phyloP scores from a whole-genome alignment of 306 rosid species.

The Luffa acutangula region DNA sequence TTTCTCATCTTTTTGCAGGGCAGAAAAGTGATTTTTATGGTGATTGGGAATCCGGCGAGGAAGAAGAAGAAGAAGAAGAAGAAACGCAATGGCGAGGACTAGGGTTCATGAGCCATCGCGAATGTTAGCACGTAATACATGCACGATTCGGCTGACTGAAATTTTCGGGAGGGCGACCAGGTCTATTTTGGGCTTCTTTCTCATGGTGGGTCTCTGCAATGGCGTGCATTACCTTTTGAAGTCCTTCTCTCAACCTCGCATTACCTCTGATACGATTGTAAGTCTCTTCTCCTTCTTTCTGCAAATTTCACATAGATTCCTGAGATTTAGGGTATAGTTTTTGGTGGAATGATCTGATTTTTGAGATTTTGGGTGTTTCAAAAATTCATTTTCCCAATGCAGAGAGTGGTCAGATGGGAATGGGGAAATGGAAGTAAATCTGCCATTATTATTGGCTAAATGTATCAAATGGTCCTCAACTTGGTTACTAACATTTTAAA shows the following conservation, averaged over 20 bases:
- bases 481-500: not conserved
- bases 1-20: not conserved
- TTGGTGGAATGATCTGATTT: not conserved
- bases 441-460: not conserved
- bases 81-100: conserved; percentile 9
- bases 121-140: conserved; percentile 17
- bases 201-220: conserved; percentile 57
- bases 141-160: conserved; percentile 35
- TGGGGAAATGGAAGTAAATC: not conserved
- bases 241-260: conserved; percentile 66
- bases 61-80: conserved; percentile 4
- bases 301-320: not conserved
- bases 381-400: not conserved
- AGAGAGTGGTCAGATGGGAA: not conserved
- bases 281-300: conserved; percentile 10
- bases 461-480: not conserved
- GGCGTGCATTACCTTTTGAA: conserved; percentile 41
- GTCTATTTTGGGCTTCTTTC: conserved; percentile 43
- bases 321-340: not conserved
- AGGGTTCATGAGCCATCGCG: not conserved
- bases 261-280: conserved; percentile 61
- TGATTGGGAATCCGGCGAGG: conserved; percentile 13
- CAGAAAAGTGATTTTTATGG: conserved; percentile 9
- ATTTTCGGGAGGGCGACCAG: conserved; percentile 22
- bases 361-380: not conserved